Evolutionary conservation across 441 rosid genomes (phyloP).

Genomic region (Aquilaria agallochum): DNA sequence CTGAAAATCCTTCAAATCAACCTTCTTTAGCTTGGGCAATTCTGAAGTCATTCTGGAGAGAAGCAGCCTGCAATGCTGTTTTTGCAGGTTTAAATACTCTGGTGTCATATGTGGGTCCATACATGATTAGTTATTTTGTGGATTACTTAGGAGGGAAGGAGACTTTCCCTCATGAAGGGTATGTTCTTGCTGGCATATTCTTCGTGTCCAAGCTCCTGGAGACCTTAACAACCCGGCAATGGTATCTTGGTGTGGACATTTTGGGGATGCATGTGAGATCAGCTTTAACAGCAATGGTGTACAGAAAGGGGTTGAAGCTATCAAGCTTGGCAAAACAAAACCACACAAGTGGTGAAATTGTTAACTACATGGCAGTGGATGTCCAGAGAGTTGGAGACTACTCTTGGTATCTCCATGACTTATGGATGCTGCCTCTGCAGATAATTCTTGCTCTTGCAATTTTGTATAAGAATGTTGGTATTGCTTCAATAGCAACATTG

Average conservation of each 20-base stretch:
- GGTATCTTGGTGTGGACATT: constrained; percentile 99
- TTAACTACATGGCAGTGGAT: constrained; percentile 99
- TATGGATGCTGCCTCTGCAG: constrained; percentile 99
- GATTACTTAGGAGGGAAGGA: constrained; percentile 90
- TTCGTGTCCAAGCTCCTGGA: constrained; percentile 88
- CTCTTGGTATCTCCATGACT: constrained; percentile 98
- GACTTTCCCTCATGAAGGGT: constrained; percentile 90
- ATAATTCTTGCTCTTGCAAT: constrained; percentile 96
- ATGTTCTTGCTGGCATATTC: constrained; percentile 91
- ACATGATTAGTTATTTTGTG: constrained; percentile 94
- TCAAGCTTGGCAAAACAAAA: constrained; percentile 89
- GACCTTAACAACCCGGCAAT: constrained; percentile 92
- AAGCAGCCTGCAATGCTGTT: constrained; percentile 91
- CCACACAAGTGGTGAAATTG: constrained; percentile 93
- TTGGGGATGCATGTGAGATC: constrained; percentile 99
- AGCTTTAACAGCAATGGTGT: constrained; percentile 97
- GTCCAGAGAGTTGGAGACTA: constrained; percentile 97
- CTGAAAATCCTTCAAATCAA: constrained; percentile 60
- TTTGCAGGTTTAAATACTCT: constrained; percentile 90
- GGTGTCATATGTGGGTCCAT: constrained; percentile 97
- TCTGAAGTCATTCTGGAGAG: constrained; percentile 92
- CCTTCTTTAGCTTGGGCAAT: constrained; percentile 93
- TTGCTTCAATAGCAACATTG: constrained; percentile 88
- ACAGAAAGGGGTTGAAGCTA: constrained; percentile 80
- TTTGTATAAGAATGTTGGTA: constrained; percentile 88